These are phyloP conservation scores for Mortierella alpina DNA, from an alignment of 192 early-diverging fungal genomes.

Conservation along the genomic window DNA sequence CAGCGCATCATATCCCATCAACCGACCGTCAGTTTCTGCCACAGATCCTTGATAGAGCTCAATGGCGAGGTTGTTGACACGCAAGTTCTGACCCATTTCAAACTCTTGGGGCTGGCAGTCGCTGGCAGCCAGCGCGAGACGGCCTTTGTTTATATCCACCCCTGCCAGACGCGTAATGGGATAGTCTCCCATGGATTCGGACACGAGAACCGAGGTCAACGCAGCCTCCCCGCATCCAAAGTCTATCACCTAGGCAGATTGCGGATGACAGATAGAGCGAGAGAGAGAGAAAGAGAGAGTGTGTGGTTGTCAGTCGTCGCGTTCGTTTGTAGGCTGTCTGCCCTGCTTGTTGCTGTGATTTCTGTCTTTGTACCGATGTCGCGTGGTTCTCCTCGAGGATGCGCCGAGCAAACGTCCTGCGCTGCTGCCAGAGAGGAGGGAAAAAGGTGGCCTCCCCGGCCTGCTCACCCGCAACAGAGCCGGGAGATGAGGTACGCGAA, in stretches of 20 bases:
- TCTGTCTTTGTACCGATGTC: slow-evolving; percentile 54
- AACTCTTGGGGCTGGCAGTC: slow-evolving; percentile 68
- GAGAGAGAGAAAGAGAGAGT: background rate
- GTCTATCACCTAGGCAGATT: slow-evolving; percentile 74
- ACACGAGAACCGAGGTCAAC: slow-evolving; percentile 73
- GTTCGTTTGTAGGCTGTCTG: too few species aligned
- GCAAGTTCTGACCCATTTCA: slow-evolving; percentile 66
- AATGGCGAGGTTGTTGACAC: slow-evolving; percentile 69
- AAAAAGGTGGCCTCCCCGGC: slow-evolving; percentile 16
- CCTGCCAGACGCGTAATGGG: slow-evolving; percentile 73
- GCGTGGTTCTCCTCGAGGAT: slow-evolving; percentile 61
- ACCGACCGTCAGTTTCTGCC: slow-evolving; percentile 57
- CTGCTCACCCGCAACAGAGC: background rate
- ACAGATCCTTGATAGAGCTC: slow-evolving; percentile 77
- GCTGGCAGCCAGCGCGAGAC: slow-evolving; percentile 56
- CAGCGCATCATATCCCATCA: slow-evolving; percentile 76
- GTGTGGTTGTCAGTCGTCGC: background rate
- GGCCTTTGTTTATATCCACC: slow-evolving; percentile 70
- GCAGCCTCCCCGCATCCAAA: slow-evolving; percentile 89
- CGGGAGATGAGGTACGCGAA: too few species aligned
- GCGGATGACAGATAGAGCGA: background rate
- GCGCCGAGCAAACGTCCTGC: slow-evolving; percentile 70
- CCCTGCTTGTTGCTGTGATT: too few species aligned
- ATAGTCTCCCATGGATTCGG: slow-evolving; percentile 57
- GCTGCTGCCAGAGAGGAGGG: slow-evolving; percentile 88